phyloP scores from a whole-genome alignment of 192 early-diverging fungal species.

The Rhizophlyctis rosea region DNA sequence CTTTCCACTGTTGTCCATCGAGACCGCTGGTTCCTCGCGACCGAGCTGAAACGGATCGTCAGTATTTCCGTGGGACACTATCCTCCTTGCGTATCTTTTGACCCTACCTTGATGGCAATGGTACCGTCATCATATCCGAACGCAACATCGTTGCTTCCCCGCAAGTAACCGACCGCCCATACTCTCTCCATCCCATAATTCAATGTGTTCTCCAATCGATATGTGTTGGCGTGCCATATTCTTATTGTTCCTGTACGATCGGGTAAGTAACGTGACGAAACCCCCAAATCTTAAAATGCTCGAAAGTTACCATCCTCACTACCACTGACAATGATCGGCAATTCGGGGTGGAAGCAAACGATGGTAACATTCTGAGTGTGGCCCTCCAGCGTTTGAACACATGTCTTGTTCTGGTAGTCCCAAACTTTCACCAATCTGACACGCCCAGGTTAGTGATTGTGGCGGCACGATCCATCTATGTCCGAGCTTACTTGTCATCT shows the following conservation, averaged over 20 bases:
- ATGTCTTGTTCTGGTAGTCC: conserved; percentile 99
- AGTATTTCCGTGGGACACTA: background rate
- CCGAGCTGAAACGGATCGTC: conserved; percentile 55
- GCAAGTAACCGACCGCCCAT: conserved; percentile 89
- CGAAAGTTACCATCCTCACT: conserved; percentile 76
- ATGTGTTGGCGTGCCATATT: conserved; percentile 97
- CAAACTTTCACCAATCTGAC: conserved; percentile 83
- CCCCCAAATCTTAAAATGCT: no score
- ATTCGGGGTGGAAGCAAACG: conserved; percentile 88
- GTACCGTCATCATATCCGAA: conserved; percentile 96
- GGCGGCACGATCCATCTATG: background rate
- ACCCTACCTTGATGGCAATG: conserved; percentile 77
- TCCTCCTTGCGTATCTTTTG: background rate
- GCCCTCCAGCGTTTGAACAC: conserved; percentile 97
- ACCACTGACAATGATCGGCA: conserved; percentile 94
- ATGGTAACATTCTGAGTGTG: conserved; percentile 92
- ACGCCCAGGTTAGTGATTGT: no score
- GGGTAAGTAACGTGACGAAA: conserved; percentile 1
- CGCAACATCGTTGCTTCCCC: conserved; percentile 86
- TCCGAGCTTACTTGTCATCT: conserved; percentile 74
- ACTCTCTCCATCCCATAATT: conserved; percentile 98
- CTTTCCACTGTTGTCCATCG: conserved; percentile 94
- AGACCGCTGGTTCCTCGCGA: conserved; percentile 91
- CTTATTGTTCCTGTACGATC: conserved; percentile 63
- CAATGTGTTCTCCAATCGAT: conserved; percentile 91